Evolutionary conservation across 2,329 filamentous ascomycete genomes (phyloP).

Genomic region (Trichophyton mentagrophytes): DNA sequence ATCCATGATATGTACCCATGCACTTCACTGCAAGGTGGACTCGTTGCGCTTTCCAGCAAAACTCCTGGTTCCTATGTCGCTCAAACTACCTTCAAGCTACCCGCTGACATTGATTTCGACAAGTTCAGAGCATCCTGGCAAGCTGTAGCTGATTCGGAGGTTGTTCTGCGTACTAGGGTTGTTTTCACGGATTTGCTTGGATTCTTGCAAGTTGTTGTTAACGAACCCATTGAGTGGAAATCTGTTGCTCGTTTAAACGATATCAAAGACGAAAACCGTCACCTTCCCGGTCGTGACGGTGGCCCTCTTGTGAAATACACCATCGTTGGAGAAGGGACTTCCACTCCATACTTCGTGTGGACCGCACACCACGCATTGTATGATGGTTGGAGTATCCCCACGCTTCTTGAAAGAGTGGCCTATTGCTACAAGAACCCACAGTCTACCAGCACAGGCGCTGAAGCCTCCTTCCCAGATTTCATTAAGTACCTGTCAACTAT

Average conservation of each 20-base stretch:
- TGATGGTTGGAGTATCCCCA: slow-evolving; percentile 25
- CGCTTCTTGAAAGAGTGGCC: slow-evolving; percentile 13
- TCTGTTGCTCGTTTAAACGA: slow-evolving; percentile 8
- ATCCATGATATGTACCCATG: slow-evolving; percentile 31
- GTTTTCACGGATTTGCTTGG: slow-evolving; percentile 17
- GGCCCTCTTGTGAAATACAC: slow-evolving; percentile 22
- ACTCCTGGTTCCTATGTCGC: slow-evolving; percentile 30
- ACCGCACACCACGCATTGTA: slow-evolving; percentile 35
- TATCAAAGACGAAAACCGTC: slow-evolving; percentile 6
- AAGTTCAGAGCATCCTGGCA: slow-evolving; percentile 31
- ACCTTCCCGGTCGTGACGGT: slow-evolving; percentile 17
- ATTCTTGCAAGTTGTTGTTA: slow-evolving; percentile 21
- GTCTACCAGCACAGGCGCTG: neutral
- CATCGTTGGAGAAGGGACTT: slow-evolving; percentile 10
- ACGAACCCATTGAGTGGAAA: slow-evolving; percentile 15
- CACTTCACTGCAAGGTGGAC: slow-evolving; percentile 33
- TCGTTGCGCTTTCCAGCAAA: slow-evolving; percentile 28
- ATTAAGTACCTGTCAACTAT: slow-evolving; percentile 16
- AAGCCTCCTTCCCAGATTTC: slow-evolving; percentile 15
- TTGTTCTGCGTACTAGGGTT: slow-evolving; percentile 33
- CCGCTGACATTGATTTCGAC: slow-evolving; percentile 19
- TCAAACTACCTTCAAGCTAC: slow-evolving; percentile 25
- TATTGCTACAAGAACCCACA: slow-evolving; percentile 10
- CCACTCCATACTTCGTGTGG: slow-evolving; percentile 23
- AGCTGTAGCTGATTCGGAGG: slow-evolving; percentile 20